These are phyloP conservation scores for Moricandia arvensis DNA, from an alignment of 345 rosid species.

Conservation along the genomic window DNA sequence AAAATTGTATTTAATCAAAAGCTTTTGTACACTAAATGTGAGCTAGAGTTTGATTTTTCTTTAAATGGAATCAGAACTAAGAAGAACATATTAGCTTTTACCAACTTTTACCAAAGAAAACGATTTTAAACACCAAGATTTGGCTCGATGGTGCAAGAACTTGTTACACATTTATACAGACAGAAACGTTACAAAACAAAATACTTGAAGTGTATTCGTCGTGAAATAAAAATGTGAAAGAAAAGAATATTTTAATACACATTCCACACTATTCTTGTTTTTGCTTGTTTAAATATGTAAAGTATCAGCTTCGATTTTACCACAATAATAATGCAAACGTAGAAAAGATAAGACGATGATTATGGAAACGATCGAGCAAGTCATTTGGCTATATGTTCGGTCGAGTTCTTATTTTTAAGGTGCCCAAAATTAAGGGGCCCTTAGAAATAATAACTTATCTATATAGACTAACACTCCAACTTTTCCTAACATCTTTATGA, in stretches of 20 bases:
- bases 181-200: background rate
- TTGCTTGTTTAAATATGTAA: background rate
- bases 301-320: background rate
- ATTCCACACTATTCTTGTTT: background rate
- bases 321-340: background rate
- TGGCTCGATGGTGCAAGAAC: conserved; percentile 1
- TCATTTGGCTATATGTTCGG: no score
- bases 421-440: no score
- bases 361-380: background rate
- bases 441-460: no score
- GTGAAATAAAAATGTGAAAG: background rate
- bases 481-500: no score
- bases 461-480: no score
- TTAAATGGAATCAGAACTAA: no score
- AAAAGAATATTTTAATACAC: background rate
- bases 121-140: conserved; percentile 14
- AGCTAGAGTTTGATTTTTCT: no score
- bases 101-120: background rate
- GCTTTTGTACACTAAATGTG: no score
- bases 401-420: no score
- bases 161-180: conserved; percentile 9
- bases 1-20: no score
- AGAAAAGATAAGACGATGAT: background rate
- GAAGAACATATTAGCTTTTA: no score
- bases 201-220: background rate